Percentiles rank a stretch among this genome's conserved stretches.
These are phyloP conservation scores for Circinella minor DNA, from an alignment of 371 early-diverging fungal species.

Conservation along the genomic window DNA sequence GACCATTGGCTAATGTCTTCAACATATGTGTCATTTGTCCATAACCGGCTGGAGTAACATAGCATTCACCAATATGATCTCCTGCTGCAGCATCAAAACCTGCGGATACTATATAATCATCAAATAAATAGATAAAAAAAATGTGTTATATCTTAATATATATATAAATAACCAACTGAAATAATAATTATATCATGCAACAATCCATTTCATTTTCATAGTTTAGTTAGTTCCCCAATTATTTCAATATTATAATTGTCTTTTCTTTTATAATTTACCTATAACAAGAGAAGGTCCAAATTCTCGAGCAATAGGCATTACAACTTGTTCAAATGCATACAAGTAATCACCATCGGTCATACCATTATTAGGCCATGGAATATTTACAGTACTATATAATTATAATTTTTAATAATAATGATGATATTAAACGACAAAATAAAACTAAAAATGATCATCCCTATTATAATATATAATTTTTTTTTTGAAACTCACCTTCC, in stretches of 20 bases:
- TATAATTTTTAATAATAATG: background rate
- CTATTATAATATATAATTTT: too few species aligned
- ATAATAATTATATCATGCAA: too few species aligned
- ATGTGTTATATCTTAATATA: too few species aligned
- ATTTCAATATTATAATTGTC: too few species aligned
- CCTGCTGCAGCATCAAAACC: constrained; percentile 92
- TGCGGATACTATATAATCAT: constrained; percentile 63
- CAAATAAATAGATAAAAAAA: background rate
- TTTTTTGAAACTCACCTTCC: constrained; percentile 58
- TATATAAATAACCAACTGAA: too few species aligned
- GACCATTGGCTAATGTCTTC: constrained; percentile 70
- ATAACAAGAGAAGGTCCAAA: constrained; percentile 86
- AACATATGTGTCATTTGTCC: constrained; percentile 88
- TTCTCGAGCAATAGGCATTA: constrained; percentile 85
- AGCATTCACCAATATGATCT: constrained; percentile 86
- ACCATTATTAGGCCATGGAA: constrained; percentile 84
- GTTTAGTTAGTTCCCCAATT: too few species aligned
- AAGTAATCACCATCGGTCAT: constrained; percentile 89
- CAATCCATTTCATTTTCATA: too few species aligned
- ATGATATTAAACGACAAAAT: too few species aligned
- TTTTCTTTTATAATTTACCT: constrained; percentile 37
- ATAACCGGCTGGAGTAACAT: constrained; percentile 84
- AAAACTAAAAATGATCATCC: background rate
- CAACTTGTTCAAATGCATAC: constrained; percentile 75
- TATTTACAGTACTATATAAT: constrained; percentile 76